A percentile compares a stretch with the other conserved stretches of the same genome.
These are phyloP conservation scores for Aspergillus glaucus DNA, from an alignment of 2,329 filamentous ascomycete species.

Conservation along the genomic window DNA sequence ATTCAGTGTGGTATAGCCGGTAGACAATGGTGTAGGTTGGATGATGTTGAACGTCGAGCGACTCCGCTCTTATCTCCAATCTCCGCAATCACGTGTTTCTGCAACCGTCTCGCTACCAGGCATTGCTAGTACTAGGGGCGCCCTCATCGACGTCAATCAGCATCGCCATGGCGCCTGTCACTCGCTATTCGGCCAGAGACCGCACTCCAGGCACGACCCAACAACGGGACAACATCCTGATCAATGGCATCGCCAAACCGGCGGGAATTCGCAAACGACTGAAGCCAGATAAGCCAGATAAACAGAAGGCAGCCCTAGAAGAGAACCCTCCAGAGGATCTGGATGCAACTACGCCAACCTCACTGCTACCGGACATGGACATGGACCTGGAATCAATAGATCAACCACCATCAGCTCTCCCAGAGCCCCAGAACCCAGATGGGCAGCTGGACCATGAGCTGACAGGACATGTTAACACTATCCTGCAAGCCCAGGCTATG, in stretches of 20 bases:
- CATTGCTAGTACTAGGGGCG: too few species aligned
- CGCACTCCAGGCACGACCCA: neutral
- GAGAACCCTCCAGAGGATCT: neutral
- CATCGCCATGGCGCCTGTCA: neutral
- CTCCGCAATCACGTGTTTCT: neutral
- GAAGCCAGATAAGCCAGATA: neutral
- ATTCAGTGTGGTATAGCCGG: too few species aligned
- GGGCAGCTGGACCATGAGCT: too few species aligned
- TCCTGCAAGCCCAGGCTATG: too few species aligned
- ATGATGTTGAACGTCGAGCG: too few species aligned
- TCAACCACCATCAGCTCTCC: too few species aligned
- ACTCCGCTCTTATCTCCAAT: too few species aligned
- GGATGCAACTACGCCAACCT: neutral
- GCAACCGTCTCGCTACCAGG: conserved; percentile 1
- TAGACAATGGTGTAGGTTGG: neutral
- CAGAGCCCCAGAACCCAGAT: too few species aligned
- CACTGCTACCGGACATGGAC: neutral
- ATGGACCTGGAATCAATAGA: neutral
- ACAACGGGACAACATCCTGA: neutral
- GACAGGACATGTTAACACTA: too few species aligned
- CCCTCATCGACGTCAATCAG: too few species aligned
- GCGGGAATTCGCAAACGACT: neutral
- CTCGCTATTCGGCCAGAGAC: neutral
- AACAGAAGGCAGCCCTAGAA: neutral
- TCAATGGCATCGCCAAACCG: neutral